Conservation (phyloP, 352 stramenopile genomes). For the Sclerospora graminicola region DNA sequence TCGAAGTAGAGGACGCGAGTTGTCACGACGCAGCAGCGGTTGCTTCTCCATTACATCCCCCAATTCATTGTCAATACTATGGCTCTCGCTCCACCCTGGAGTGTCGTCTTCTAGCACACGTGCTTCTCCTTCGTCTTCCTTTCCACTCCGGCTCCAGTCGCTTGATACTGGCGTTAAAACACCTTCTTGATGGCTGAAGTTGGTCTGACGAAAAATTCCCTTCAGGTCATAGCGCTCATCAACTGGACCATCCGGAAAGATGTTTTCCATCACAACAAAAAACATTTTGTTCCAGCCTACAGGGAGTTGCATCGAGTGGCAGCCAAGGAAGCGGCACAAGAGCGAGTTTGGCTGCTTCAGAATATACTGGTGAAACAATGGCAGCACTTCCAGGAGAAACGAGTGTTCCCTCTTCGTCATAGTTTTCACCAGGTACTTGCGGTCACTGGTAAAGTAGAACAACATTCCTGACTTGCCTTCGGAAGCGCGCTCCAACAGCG, state of each 20-base stretch:
- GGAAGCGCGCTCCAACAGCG: conserved; percentile 67
- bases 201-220: conserved; percentile 68
- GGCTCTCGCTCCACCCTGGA: conserved; percentile 17
- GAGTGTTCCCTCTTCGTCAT: conserved; percentile 85
- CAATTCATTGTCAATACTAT: conserved; percentile 24
- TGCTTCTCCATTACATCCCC: conserved; percentile 35
- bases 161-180: conserved; percentile 30
- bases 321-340: conserved; percentile 72
- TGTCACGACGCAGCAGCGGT: conserved; percentile 40
- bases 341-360: conserved; percentile 72
- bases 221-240: conserved; percentile 82
- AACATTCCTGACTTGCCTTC: conserved; percentile 83
- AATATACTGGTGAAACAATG: conserved; percentile 81
- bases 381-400: conserved; percentile 71
- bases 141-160: conserved; percentile 23
- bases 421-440: conserved; percentile 82
- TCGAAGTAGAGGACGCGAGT: conserved; percentile 46
- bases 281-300: conserved; percentile 88
- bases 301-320: conserved; percentile 83
- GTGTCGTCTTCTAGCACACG: conserved; percentile 16
- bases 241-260: conserved; percentile 62
- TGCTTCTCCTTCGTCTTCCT: conserved; percentile 15
- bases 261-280: conserved; percentile 86
- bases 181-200: conserved; percentile 32
- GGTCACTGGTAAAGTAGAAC: conserved; percentile 84